These are phyloP conservation scores for Nevesoporus exiguus DNA, from an alignment of 768 basidiomycete genomes.

Conservation along the genomic window DNA sequence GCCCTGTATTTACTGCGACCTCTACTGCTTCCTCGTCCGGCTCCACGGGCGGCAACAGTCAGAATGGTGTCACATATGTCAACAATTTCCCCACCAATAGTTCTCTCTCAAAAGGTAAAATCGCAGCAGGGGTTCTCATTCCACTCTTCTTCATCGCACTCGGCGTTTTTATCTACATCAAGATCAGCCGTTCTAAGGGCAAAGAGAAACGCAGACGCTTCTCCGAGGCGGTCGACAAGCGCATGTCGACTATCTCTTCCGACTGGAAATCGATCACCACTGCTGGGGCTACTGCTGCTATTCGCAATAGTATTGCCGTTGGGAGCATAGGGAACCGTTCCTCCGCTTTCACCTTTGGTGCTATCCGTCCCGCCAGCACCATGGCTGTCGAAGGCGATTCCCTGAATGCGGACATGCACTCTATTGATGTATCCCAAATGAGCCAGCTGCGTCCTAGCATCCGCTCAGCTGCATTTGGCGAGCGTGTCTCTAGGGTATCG, in stretches of 20 bases:
- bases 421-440: constrained; percentile 37
- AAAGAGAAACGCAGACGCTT: constrained; percentile 55
- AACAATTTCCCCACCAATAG: constrained; percentile 34
- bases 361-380: constrained; percentile 47
- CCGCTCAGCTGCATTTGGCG: constrained; percentile 45
- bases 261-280: constrained; percentile 75
- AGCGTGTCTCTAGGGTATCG: constrained; percentile 60
- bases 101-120: constrained; percentile 47
- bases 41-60: constrained; percentile 31
- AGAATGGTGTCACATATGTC: constrained; percentile 39
- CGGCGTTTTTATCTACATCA: constrained; percentile 48
- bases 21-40: constrained; percentile 45
- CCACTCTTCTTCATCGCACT: constrained; percentile 56
- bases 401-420: constrained; percentile 35
- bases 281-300: constrained; percentile 69
- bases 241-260: constrained; percentile 77
- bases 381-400: constrained; percentile 42
- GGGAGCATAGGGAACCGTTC: constrained; percentile 37
- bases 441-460: constrained; percentile 53
- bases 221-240: constrained; percentile 68
- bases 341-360: constrained; percentile 54
- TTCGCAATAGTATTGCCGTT: constrained; percentile 63
- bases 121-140: constrained; percentile 63
- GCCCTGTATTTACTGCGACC: constrained; percentile 67
- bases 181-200: constrained; percentile 45